A percentile compares a stretch with the other conserved stretches of the same genome.
Evolutionary conservation across 495 filamentous ascomycete species (phyloP).

Genomic region (Neurospora tetraspora): DNA sequence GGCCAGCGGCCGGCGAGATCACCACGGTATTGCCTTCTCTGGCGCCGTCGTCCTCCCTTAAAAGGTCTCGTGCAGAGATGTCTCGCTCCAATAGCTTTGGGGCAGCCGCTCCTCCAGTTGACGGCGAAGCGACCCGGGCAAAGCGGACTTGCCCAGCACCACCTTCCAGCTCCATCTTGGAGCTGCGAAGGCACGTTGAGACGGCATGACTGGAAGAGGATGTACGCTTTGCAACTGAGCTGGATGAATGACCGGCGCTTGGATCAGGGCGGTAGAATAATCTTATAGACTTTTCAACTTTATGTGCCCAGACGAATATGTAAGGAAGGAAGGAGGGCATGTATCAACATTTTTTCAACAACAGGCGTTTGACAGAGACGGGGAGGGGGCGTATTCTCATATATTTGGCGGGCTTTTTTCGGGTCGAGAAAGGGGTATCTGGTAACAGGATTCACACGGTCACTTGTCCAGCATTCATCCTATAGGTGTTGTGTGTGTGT

Average conservation of each 20-base stretch:
- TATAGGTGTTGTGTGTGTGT: not conserved
- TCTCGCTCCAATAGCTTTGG: conserved; percentile 38
- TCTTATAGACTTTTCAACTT: conserved; percentile 10
- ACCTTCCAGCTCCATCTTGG: conserved; percentile 8
- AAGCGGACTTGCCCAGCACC: conserved; percentile 9
- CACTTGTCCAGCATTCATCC: not conserved
- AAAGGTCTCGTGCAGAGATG: conserved; percentile 39
- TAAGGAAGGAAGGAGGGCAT: not conserved
- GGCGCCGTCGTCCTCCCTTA: conserved; percentile 24
- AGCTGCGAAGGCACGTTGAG: conserved; percentile 17
- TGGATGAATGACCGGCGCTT: not conserved
- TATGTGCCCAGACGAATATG: not conserved
- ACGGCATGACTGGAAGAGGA: conserved; percentile 10
- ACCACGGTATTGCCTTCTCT: conserved; percentile 26
- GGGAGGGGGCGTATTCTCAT: not conserved
- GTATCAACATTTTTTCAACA: conserved; percentile 9
- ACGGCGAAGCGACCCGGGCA: conserved; percentile 3
- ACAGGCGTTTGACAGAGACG: conserved; percentile 16
- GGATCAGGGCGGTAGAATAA: not conserved
- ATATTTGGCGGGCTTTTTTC: not conserved
- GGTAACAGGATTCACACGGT: not conserved
- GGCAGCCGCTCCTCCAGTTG: conserved; percentile 3
- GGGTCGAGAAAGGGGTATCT: not conserved
- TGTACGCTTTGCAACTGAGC: not conserved
- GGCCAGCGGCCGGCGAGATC: conserved; percentile 40